Conservation (phyloP, 1,284 basidiomycete genomes). For the Cutaneotrichosporon dermatis region DNA sequence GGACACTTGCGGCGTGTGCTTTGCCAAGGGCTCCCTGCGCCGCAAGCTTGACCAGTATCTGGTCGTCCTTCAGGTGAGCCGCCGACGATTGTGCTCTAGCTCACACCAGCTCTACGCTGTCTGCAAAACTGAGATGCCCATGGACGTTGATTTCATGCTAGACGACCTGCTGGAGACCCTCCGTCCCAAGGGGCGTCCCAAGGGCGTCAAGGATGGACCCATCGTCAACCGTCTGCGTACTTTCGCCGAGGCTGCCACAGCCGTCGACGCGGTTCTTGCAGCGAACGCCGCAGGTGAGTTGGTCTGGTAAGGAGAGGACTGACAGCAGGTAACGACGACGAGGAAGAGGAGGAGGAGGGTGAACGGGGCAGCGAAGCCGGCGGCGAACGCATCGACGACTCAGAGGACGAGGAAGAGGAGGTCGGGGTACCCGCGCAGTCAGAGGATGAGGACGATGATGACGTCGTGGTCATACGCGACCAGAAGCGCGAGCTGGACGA, state of each 20-base stretch:
- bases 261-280: constrained; percentile 83
- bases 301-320: not conserved
- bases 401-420: constrained; percentile 64
- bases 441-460: constrained; percentile 57
- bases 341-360: constrained; percentile 22
- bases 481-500: constrained; percentile 44
- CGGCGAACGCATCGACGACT: constrained; percentile 35
- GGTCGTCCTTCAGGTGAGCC: constrained; percentile 78
- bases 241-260: constrained; percentile 75
- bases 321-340: constrained; percentile 12
- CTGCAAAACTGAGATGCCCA: constrained; percentile 80
- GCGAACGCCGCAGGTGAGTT: constrained; percentile 56
- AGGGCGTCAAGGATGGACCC: constrained; percentile 17
- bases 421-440: constrained; percentile 1
- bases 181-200: constrained; percentile 61
- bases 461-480: constrained; percentile 58
- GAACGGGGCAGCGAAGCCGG: constrained; percentile 31
- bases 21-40: constrained; percentile 83
- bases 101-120: constrained; percentile 69
- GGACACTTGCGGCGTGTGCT: constrained; percentile 96
- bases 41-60: constrained; percentile 90
- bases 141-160: constrained; percentile 98
- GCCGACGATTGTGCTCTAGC: not conserved
- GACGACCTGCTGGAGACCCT: constrained; percentile 81
- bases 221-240: constrained; percentile 57